phyloP scores from a whole-genome alignment of 176 grass and related monocot species.

The Leersia perrieri region DNA sequence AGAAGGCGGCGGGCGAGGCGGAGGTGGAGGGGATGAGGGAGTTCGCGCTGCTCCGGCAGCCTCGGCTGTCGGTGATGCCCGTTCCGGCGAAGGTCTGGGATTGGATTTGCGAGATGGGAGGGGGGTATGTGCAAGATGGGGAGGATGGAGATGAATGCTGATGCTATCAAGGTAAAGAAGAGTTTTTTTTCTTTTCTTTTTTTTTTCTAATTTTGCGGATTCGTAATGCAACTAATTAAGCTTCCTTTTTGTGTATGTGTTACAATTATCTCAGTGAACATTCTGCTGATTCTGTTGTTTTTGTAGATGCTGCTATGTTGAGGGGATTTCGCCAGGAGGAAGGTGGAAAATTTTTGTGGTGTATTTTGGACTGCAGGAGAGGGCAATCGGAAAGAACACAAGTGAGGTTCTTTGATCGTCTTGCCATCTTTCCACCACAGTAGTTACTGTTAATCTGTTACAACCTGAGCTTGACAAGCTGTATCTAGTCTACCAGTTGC shows the following conservation, averaged over 20 bases:
- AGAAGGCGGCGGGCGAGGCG: constrained; percentile 49
- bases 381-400: not conserved
- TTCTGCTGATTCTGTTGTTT: not conserved
- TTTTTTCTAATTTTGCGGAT: not conserved
- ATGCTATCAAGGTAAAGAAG: constrained; percentile 22
- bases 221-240: not conserved
- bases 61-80: constrained; percentile 78
- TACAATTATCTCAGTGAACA: not conserved
- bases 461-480: not conserved
- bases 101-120: constrained; percentile 66
- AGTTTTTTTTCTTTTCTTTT: not conserved
- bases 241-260: not conserved
- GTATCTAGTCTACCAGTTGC: not conserved
- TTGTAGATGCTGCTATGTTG: not conserved
- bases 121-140: constrained; percentile 45
- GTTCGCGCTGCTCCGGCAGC: constrained; percentile 70
- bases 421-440: not conserved
- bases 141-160: constrained; percentile 25
- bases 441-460: not conserved
- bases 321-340: not conserved
- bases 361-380: not conserved
- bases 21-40: constrained; percentile 65
- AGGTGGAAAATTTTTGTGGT: not conserved
- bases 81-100: constrained; percentile 64
- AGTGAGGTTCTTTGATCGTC: not conserved